Evolutionary conservation across 1,284 basidiomycete genomes (phyloP), one percentile per base, ranked within the genome.

Genomic region (Sparassis latifolia): DNA sequence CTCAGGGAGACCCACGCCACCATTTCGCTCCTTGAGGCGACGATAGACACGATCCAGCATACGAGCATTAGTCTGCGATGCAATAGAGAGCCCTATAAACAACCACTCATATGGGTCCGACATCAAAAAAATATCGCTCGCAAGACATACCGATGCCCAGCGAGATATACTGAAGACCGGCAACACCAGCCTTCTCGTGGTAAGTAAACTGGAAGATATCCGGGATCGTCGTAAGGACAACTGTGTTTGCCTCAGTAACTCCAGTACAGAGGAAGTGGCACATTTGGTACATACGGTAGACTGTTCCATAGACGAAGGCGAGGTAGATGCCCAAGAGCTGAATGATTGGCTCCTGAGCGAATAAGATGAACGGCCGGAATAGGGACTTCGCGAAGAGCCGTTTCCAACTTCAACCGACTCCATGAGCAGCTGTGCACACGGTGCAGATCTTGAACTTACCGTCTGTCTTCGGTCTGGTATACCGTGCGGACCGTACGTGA

Each of bases 201-300:
- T 87, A 86, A 0, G 73, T 62, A 2, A 69, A 63, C 31, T 69
- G 63, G 56, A 78, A 91, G 29, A 87, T 84, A 0, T 60, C 55
- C 0, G 84, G 78, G 9, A 90, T 79, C 0, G 78, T 84, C 0
- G 84, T 84, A 39, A 89, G 66, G 49, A 86, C 68, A 28, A 84
- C 74, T 75, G 70, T 1, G 10, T 6, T 6, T 27, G 20, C 27
- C 9, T 27, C 9, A 42, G 20, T 12, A 37, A 7, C 12, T 10
- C 28, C 6, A 42, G 40, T 27, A 6, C 40, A 37, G 12, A 37
- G 12, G 7, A 37, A 7, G 7, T 7, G 12, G 12, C 35, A 37
- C 7, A 37, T 7, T 12, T 7, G 12, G 12, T 3, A 57, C 77
- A 60, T 56, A 82, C 79, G 54, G 53, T 84, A 83, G 44, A 82